Evolutionary conservation across 1,284 basidiomycete genomes (phyloP), one percentile per base, ranked within the genome.

Genomic region (Pseudomicrostroma phylloplanum): DNA sequence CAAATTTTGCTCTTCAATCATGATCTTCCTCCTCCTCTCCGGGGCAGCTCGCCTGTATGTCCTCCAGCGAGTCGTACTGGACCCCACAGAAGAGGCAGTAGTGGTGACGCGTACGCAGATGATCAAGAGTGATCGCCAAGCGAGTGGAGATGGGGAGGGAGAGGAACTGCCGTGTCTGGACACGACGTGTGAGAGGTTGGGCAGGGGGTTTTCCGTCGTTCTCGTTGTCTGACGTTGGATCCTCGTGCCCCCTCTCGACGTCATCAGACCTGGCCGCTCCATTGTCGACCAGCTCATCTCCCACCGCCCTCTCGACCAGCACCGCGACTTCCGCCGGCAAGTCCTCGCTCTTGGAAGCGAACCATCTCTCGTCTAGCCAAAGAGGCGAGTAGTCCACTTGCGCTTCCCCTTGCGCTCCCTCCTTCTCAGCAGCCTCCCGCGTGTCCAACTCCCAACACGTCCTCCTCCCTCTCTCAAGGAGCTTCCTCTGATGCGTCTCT

Each of bases 21-120:
- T 65, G 64, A 48, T 59, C 64, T 6, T 65, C 64, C 46, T 65
- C 64, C 21, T 62, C 58, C 64, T 59, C 57, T 1, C 64, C 64
- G 7, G 64, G 64, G 41, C 64, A 65, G 17, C 40, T 46, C 2
- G 46, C 15, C n/a, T 54, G 19, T 4, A 65, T 48, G 25, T 65
- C 60, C 26, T 59, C 61, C 19, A 30, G 19, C n/a, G n/a, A n/a
- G 23, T 21, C 56, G 58, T 62, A 65, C 8, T 30, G 23, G 17
- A 23, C 36, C 15, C 64, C 64, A 54, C 64, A 65, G 39, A 62
- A 65, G 55, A 65, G 64, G 60, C 64, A 65, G 58, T 65, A 65
- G 55, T 42, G n/a, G 51, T 62, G 61, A 15, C 19, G 56, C 7
- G 17, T 12, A 39, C 60, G 56, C 15, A 65, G 64, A 41, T 65